A percentile compares a stretch with the other conserved stretches of the same genome.
Evolutionary conservation across 2,329 filamentous ascomycete species (phyloP).

Genomic region (Myrmaecium sp.): DNA sequence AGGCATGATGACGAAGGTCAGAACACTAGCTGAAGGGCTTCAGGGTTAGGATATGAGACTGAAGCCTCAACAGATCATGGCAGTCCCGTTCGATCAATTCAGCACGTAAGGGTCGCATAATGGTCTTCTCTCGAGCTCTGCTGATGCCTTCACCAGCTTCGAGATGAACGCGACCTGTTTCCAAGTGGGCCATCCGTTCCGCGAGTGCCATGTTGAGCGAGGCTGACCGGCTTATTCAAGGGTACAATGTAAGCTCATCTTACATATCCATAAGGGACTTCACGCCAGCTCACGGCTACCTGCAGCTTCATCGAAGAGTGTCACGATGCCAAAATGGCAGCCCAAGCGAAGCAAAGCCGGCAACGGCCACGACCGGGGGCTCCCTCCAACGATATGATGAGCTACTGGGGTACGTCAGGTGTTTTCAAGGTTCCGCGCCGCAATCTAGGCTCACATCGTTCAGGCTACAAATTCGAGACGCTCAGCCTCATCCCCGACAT

Average conservation of each 20-base stretch:
- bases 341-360: constrained; percentile 40
- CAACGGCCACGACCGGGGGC: constrained; percentile 32
- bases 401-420: constrained; percentile 59
- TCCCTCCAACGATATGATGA: constrained; percentile 64
- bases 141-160: constrained; percentile 39
- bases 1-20: constrained; percentile 95
- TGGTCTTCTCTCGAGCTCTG: not conserved
- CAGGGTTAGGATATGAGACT: not conserved
- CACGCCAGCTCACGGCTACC: not conserved
- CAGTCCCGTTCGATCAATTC: constrained; percentile 61
- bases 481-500: constrained; percentile 57
- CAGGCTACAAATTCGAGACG: constrained; percentile 94
- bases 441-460: not conserved
- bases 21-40: constrained; percentile 4
- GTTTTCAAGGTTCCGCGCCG: constrained; percentile 1
- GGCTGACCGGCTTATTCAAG: constrained; percentile 17
- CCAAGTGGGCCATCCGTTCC: constrained; percentile 35
- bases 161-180: constrained; percentile 92
- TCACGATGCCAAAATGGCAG: constrained; percentile 51
- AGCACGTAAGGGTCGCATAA: constrained; percentile 43
- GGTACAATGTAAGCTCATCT: constrained; percentile 34
- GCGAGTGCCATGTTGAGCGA: not conserved
- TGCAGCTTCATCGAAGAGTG: constrained; percentile 84
- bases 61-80: constrained; percentile 54
- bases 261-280: not conserved